A percentile compares a stretch with the other conserved stretches of the same genome.
Conservation (phyloP, 2,329 filamentous ascomycete species). For the Beauveria medogensis region DNA sequence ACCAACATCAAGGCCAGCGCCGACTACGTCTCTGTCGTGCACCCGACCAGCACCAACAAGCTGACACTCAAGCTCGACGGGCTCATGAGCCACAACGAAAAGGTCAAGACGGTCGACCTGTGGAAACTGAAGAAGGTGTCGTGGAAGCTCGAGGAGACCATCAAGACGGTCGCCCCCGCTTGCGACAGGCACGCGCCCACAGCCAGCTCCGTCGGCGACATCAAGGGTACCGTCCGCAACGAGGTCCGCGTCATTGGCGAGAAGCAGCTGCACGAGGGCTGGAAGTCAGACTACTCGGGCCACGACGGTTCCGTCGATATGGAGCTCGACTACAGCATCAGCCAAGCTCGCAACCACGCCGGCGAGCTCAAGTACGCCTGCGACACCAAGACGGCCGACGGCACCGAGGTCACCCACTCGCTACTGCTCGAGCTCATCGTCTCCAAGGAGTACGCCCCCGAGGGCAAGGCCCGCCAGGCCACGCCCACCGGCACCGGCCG, state of each 20-base stretch:
- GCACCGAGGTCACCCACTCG: conserved; percentile 73
- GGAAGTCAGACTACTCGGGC: conserved; percentile 64
- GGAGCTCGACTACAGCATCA: conserved; percentile 58
- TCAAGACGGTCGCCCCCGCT: conserved; percentile 69
- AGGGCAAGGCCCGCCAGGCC: conserved; percentile 57
- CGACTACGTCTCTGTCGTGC: conserved; percentile 72
- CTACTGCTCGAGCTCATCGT: conserved; percentile 91
- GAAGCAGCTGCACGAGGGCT: conserved; percentile 76
- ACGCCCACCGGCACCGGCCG: conserved; percentile 85
- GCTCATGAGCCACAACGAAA: conserved; percentile 63
- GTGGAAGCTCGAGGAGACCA: conserved; percentile 87
- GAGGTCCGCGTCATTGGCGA: conserved; percentile 71
- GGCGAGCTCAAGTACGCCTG: conserved; percentile 58
- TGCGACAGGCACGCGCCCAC: conserved; percentile 64
- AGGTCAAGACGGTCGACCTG: conserved; percentile 62
- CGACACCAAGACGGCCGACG: conserved; percentile 66
- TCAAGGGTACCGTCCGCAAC: conserved; percentile 64
- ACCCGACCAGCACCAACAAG: conserved; percentile 76
- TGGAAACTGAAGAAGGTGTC: conserved; percentile 89
- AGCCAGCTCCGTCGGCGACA: conserved; percentile 33
- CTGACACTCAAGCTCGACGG: conserved; percentile 77
- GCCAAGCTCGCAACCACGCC: conserved; percentile 35
- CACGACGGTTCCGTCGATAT: conserved; percentile 55
- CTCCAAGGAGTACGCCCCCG: conserved; percentile 76
- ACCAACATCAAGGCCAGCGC: conserved; percentile 87